Evolutionary conservation across 2,329 filamentous ascomycete genomes (phyloP), one percentile per base, ranked within the genome.

Genomic region (Tolypocladium ophioglossoides): DNA sequence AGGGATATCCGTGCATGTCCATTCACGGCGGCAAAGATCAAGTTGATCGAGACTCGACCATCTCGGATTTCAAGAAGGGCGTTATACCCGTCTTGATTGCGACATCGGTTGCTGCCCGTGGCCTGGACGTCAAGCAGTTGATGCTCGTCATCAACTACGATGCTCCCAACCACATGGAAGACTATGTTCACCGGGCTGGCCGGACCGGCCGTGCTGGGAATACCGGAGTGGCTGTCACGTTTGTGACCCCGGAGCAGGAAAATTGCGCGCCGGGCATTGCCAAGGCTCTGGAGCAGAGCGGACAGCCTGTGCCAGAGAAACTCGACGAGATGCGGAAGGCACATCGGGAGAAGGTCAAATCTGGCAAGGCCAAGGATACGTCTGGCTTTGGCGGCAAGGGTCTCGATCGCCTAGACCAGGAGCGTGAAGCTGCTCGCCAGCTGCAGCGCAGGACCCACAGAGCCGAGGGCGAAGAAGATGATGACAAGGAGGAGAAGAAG

Each of bases 71-170:
- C 78, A 97, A 95, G 72, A 87, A 85, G 62, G 94, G 94, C 54
- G 82, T 92, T 46, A 83, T 95, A 50, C 91, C 91, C 0, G 87
- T 99, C 54, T 77, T 99, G 66, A 87, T 97, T 64, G 94, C 94
- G 12, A 99, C 94, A 0, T 96, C 92, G 12, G 90, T 99, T 55
- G 94, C 94, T 40, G 94, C 94, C 51, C 88, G 94, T 69, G 94
- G 94, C 57, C 77, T 99, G 41, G 94, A 99, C 68, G 92, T 99
- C 47, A 96, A 96, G 72, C 90, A 95, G 68, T 78, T 99, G 37
- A 96, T 95, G 70, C 79, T 97, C 35, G 94, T 99, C 53, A 85
- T 99, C 72, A 97, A 97, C 71, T 96, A 90, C 67, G 91, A 96
- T 66, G 89, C 87, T 1, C 92, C 91, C 1, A 95, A 95, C 64